Evolutionary conservation across 306 rosid species (phyloP).

Genomic region (Spatholobus suberectus): DNA sequence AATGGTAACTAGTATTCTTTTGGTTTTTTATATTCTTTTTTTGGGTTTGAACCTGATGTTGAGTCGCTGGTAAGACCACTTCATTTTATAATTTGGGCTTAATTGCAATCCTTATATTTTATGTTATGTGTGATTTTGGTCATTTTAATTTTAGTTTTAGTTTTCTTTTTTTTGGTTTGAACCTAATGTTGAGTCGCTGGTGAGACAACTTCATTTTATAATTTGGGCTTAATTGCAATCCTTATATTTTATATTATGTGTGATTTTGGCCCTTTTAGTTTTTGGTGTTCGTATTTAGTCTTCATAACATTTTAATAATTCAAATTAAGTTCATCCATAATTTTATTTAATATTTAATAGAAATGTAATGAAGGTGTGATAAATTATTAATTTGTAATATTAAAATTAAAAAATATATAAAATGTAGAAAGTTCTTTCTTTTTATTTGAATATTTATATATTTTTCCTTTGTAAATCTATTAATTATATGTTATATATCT

Average conservation of each 20-base stretch:
- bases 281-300: neutral
- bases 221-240: neutral
- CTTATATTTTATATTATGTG: too few relatives aligned
- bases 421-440: neutral
- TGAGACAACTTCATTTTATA: neutral
- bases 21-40: too few relatives aligned
- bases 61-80: neutral
- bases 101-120: too few relatives aligned
- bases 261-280: neutral
- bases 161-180: neutral
- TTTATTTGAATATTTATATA: neutral
- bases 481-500: neutral
- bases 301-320: neutral
- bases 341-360: neutral
- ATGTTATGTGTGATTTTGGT: neutral
- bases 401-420: neutral
- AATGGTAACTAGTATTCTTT: too few relatives aligned
- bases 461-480: too few relatives aligned
- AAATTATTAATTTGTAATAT: neutral
- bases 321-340: neutral
- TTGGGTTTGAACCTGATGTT: neutral
- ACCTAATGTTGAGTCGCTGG: neutral
- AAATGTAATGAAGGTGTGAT: neutral
- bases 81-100: neutral
- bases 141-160: neutral